phyloP scores from a whole-genome alignment of 225 moss, liverwort and hornwort genomes.

The Thuidium tamariscinum region DNA sequence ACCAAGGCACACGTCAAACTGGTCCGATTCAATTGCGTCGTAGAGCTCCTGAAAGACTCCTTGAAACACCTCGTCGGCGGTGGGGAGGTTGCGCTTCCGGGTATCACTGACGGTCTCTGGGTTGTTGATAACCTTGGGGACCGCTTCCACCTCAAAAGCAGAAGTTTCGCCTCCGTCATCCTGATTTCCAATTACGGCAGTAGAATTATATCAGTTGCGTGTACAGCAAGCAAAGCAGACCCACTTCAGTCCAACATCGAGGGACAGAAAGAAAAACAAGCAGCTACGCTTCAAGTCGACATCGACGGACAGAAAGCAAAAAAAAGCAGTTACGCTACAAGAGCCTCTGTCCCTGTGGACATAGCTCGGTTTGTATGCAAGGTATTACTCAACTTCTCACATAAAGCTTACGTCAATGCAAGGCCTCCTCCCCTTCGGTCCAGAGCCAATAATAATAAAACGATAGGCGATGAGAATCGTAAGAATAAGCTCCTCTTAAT shows the following conservation, averaged over 20 bases:
- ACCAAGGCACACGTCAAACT: conserved; percentile 8
- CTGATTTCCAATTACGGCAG: not conserved
- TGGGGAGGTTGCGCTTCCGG: not conserved
- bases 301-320: not conserved
- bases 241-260: not conserved
- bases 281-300: not conserved
- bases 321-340: not conserved
- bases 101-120: not conserved
- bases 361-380: not conserved
- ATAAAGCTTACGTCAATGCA: not conserved
- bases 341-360: not conserved
- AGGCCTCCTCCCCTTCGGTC: not conserved
- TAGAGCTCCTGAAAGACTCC: conserved; percentile 15
- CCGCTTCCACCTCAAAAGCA: not conserved
- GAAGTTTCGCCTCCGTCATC: not conserved
- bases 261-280: not conserved
- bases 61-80: not conserved
- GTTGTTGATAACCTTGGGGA: not conserved
- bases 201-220: not conserved
- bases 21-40: conserved; percentile 13
- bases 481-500: not conserved
- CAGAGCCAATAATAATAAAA: not conserved
- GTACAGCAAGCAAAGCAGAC: not conserved
- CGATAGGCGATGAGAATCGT: not conserved
- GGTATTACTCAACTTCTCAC: not conserved